These are phyloP conservation scores for Auxenochlorella pyrenoidosa DNA, from an alignment of 139 green algal genomes.

Conservation along the genomic window DNA sequence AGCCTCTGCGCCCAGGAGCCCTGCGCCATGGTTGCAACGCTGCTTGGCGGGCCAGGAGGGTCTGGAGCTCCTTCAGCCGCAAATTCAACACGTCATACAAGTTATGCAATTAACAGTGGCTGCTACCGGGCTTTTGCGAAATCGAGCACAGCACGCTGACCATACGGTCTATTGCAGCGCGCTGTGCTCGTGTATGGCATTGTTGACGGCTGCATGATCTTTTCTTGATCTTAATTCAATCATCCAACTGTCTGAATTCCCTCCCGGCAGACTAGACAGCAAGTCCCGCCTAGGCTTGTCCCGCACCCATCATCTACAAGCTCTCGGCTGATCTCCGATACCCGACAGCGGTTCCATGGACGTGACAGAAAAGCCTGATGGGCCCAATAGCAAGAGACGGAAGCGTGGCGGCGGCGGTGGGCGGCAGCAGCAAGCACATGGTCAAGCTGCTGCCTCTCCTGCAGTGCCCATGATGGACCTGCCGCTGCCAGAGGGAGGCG, in stretches of 20 bases:
- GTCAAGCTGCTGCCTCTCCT: neutral
- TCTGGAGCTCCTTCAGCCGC: neutral
- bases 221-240: neutral
- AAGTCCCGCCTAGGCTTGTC: too few species aligned
- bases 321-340: too few species aligned
- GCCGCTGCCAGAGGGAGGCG: neutral
- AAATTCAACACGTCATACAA: neutral
- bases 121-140: too few species aligned
- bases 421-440: neutral
- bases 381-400: neutral
- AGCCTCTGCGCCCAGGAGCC: neutral
- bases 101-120: too few species aligned
- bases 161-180: neutral
- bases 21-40: neutral
- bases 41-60: too few species aligned
- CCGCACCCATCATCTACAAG: too few species aligned
- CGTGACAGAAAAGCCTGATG: neutral
- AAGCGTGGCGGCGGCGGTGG: neutral
- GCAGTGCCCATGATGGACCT: neutral
- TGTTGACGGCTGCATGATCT: neutral
- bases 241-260: too few species aligned
- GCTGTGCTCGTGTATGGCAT: neutral
- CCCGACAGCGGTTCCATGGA: neutral
- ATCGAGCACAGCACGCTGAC: neutral
- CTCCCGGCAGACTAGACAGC: too few species aligned